A percentile compares a stretch with the other conserved stretches of the same genome.
Evolutionary conservation across 1,284 basidiomycete species (phyloP).

Genomic region (Irpex rosettiformis): DNA sequence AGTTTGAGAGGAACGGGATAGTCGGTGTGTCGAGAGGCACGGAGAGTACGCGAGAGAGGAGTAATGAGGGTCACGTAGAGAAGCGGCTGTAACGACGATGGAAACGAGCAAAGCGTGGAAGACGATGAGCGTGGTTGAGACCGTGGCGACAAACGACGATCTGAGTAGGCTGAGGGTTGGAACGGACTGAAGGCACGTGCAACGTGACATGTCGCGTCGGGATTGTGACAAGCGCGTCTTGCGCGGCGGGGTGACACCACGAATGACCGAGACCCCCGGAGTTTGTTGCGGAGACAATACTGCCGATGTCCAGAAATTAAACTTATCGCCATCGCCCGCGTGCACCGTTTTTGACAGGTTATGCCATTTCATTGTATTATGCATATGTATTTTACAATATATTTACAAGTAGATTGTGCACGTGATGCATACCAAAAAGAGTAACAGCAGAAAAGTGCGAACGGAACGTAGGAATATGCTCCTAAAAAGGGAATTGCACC

Average conservation of each 20-base stretch:
- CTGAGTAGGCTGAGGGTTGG: too few relatives aligned
- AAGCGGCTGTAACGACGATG: neutral
- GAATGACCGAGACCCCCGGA: neutral
- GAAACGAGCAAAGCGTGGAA: too few relatives aligned
- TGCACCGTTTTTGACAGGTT: too few relatives aligned
- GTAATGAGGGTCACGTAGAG: neutral
- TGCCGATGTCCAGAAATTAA: too few relatives aligned
- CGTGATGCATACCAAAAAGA: too few relatives aligned
- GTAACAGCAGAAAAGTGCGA: neutral
- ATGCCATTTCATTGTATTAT: too few relatives aligned
- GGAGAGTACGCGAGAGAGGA: neutral
- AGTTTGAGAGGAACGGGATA: neutral
- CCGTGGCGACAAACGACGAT: neutral
- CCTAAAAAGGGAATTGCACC: neutral
- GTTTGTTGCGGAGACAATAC: neutral
- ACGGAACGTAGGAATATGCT: neutral
- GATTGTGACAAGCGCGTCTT: neutral
- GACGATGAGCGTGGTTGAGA: neutral
- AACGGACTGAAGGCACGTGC: too few relatives aligned
- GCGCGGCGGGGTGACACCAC: neutral
- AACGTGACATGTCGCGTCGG: conserved; percentile 10
- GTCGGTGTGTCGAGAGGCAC: too few relatives aligned
- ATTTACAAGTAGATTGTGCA: too few relatives aligned
- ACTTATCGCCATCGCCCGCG: too few relatives aligned
- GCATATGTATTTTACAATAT: too few relatives aligned